Base-by-base conservation (phyloP, 164 flowering plant species). In the Taxillus chinensis region DNA sequence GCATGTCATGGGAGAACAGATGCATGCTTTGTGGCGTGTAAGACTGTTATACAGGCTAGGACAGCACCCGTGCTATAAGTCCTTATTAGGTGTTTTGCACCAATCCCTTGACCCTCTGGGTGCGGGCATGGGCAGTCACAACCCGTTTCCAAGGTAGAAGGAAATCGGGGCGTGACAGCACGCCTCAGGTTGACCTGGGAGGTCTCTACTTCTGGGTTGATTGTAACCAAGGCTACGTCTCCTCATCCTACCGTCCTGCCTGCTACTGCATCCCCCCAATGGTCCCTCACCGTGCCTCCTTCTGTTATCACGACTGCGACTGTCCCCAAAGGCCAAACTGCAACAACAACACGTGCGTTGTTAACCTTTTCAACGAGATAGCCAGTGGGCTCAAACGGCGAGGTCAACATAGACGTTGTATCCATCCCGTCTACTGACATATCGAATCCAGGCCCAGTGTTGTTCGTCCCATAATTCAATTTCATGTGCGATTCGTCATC, bases 201-300 rank as follows among this genome's bases (percentile, higher is more conserved):
- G 83, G 79, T 15, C 69, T 55, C 37, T 71, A 49, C 60, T n/a
- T 75, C 2, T 83, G 87, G 84, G 78, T 77, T 3, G 76, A 78
- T 38, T 80, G 87, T 50, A 78, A 79, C 7, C 7, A 27, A 2
- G 56, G 55, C 48, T 80, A 71, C 62, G 52, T 39, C 8, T 78
- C 82, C 17, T 66, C 84, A 15, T 57, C 82, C 5, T 77, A 73
- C 64, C 59, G 59, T 17, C 72, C 80, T 0, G 74, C 68, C 5
- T 70, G 59, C 0, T 82, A 84, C 57, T 17, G 67, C 55, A n/a
- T 77, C 84, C 0, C 64, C 81, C 39, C 68, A 43, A 14, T 80
- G 84, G 70, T 57, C 73, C 0, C 57, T 70, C 0, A 75, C 78
- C 45, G 27, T 58, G 12, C n/a, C n/a, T 38, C 76, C 48, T 5